Percentiles rank a stretch among this genome's conserved stretches.
Conservation (phyloP, 768 basidiomycete species). For the Boletus insuetus region DNA sequence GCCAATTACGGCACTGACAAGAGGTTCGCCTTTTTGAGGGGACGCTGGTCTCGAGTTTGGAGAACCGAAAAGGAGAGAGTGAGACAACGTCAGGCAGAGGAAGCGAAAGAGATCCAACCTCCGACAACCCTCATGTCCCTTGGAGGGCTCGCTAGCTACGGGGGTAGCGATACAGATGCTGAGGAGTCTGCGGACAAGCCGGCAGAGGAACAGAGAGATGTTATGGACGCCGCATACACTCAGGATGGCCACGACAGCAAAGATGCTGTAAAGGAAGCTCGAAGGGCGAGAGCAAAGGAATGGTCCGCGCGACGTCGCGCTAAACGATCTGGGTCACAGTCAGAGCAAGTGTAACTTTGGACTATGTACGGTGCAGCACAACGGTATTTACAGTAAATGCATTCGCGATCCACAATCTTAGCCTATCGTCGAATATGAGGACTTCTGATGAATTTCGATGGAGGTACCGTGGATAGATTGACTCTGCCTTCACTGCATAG, state of each 20-base stretch:
- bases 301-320: conserved; percentile 55
- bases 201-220: not conserved
- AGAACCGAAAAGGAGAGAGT: conserved; percentile 47
- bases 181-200: conserved; percentile 30
- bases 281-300: conserved; percentile 54
- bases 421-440: too few relatives aligned
- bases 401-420: too few relatives aligned
- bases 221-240: not conserved
- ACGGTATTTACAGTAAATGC: too few relatives aligned
- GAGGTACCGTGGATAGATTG: too few relatives aligned
- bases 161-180: conserved; percentile 48
- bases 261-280: conserved; percentile 39
- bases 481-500: too few relatives aligned
- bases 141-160: conserved; percentile 60
- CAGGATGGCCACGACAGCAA: not conserved
- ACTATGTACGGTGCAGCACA: too few relatives aligned
- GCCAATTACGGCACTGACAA: conserved; percentile 79
- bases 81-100: conserved; percentile 26
- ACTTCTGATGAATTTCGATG: too few relatives aligned
- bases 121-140: conserved; percentile 29
- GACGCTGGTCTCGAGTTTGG: conserved; percentile 73
- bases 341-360: conserved; percentile 3
- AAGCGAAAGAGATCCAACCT: conserved; percentile 21
- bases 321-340: conserved; percentile 4
- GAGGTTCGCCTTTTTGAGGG: conserved; percentile 79